Percentiles rank a stretch among this genome's conserved stretches.
Evolutionary conservation across 176 grass and related monocot genomes (phyloP).

Genomic region (Musa schizocarpa): DNA sequence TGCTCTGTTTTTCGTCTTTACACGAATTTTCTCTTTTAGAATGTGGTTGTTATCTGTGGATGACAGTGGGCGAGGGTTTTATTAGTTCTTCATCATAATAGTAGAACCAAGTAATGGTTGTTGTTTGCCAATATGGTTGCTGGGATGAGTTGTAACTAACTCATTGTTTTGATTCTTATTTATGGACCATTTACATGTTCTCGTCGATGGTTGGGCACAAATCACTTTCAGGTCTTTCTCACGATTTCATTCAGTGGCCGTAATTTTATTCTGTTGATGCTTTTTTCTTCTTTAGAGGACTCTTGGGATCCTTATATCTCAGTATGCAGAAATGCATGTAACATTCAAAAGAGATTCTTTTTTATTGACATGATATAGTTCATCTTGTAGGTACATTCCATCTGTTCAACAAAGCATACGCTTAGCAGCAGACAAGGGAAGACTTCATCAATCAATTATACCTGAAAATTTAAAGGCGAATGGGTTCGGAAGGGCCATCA

Average conservation of each 20-base stretch:
- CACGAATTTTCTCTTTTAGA: not conserved
- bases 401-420: not conserved
- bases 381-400: not conserved
- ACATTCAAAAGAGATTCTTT: not conserved
- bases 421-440: not conserved
- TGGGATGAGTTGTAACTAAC: not conserved
- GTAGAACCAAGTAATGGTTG: too few species aligned
- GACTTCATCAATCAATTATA: not conserved
- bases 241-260: not conserved
- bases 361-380: not conserved
- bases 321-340: not conserved
- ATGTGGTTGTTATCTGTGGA: too few species aligned
- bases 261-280: not conserved
- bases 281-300: not conserved
- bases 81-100: too few species aligned
- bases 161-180: not conserved
- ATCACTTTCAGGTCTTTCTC: not conserved
- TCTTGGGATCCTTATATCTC: not conserved
- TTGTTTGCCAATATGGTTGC: not conserved
- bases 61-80: too few species aligned
- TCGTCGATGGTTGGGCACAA: not conserved
- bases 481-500: slow-evolving; percentile 91
- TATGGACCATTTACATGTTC: too few species aligned
- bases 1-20: not conserved
- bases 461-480: slow-evolving; percentile 8